Conservation (phyloP, 768 basidiomycete species). For the Punctularia strigosozonata region DNA sequence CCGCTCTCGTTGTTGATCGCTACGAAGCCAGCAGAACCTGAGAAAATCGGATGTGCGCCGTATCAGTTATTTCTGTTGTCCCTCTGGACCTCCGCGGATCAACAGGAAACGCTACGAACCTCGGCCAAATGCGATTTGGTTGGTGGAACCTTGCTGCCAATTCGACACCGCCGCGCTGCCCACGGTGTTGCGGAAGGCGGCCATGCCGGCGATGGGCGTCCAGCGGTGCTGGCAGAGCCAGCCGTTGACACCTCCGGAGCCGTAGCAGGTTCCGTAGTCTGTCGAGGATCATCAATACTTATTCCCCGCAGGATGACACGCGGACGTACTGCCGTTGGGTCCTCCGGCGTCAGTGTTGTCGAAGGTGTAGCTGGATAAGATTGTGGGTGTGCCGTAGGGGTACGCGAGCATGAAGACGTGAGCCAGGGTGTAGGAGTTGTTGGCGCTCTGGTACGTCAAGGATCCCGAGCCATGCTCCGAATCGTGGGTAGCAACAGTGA, state of each 20-base stretch:
- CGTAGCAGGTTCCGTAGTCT: constrained; percentile 11
- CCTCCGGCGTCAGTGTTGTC: constrained; percentile 13
- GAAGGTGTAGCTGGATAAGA: constrained; percentile 15
- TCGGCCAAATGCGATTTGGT: constrained; percentile 49
- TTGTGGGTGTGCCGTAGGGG: constrained; percentile 17
- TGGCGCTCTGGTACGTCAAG: too few species aligned
- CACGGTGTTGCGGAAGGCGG: constrained; percentile 39
- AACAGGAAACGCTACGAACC: constrained; percentile 19
- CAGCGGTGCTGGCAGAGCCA: constrained; percentile 17
- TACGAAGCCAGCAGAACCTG: constrained; percentile 40
- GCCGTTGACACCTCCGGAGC: constrained; percentile 11
- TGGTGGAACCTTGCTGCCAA: constrained; percentile 38
- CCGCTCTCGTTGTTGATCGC: constrained; percentile 48
- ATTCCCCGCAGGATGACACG: not conserved
- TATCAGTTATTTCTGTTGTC: not conserved
- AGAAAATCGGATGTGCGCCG: not conserved
- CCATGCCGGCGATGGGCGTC: constrained; percentile 12
- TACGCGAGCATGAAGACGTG: too few species aligned
- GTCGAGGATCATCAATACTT: not conserved
- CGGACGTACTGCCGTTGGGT: constrained; percentile 12
- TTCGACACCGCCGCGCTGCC: constrained; percentile 33
- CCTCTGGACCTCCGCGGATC: not conserved
- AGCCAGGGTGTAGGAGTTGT: too few species aligned
- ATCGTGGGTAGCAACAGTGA: too few species aligned
- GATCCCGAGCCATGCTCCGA: too few species aligned